Evolutionary conservation across 208 protist species (phyloP).

Genomic region (Plasmodiophora brassicae): DNA sequence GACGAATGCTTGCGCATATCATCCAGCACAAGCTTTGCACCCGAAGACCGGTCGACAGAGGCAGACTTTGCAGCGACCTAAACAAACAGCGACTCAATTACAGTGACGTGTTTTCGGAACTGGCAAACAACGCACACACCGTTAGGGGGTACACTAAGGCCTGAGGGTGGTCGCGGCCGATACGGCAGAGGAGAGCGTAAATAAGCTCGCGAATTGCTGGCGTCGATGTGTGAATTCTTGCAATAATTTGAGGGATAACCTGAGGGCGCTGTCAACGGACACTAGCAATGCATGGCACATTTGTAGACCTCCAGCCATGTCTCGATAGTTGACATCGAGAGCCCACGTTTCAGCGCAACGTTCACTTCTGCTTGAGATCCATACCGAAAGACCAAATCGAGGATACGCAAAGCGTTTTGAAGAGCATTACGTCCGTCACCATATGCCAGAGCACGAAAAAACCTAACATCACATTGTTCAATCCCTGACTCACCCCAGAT

Average conservation of each 20-base stretch:
- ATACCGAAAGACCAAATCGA: conserved; percentile 53
- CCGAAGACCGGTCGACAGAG: conserved; percentile 50
- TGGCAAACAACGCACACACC: conserved; percentile 70
- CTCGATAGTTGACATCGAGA: conserved; percentile 82
- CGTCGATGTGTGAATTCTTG: conserved; percentile 85
- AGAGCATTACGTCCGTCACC: conserved; percentile 40
- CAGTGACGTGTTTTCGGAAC: too few relatives aligned
- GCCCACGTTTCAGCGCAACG: conserved; percentile 69
- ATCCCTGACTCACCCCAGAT: background rate
- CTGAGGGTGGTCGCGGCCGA: conserved; percentile 94
- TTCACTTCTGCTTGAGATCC: conserved; percentile 70
- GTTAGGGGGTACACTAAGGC: conserved; percentile 97
- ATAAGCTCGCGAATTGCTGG: conserved; percentile 78
- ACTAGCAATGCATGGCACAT: too few relatives aligned
- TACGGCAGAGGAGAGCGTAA: conserved; percentile 78
- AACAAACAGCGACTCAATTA: too few relatives aligned
- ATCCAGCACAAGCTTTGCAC: conserved; percentile 62
- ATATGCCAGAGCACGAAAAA: background rate
- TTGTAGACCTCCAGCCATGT: conserved; percentile 98
- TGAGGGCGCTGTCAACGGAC: too few relatives aligned
- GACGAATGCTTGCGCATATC: conserved; percentile 64
- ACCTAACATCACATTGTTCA: background rate
- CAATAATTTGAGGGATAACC: conserved; percentile 97
- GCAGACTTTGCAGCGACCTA: conserved; percentile 73
- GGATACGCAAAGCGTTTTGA: conserved; percentile 94